These are phyloP conservation scores for Vanderwaltozyma verrucispora DNA, from an alignment of 805 yeast species.

Conservation along the genomic window DNA sequence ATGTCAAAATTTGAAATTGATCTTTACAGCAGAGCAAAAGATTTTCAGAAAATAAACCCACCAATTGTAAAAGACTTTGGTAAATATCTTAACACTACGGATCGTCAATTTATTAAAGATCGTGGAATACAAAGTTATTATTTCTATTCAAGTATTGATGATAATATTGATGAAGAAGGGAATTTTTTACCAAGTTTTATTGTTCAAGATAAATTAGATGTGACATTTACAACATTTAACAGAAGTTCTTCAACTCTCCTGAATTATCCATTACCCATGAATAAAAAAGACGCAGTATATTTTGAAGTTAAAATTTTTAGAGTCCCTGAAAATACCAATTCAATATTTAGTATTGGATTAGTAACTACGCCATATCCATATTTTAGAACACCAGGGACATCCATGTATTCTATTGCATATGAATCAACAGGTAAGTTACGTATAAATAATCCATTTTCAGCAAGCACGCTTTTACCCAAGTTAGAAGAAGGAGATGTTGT, in stretches of 20 bases:
- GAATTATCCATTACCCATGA: conserved; percentile 30
- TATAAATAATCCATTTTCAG: conserved; percentile 49
- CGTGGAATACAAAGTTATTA: conserved; percentile 29
- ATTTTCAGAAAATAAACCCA: conserved; percentile 22
- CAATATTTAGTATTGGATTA: conserved; percentile 54
- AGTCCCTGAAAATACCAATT: conserved; percentile 28
- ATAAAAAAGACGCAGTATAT: conserved; percentile 56
- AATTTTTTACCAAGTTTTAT: conserved; percentile 28
- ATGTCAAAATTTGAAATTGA: conserved; percentile 27
- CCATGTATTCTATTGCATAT: conserved; percentile 58
- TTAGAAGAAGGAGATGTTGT: conserved; percentile 80
- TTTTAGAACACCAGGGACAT: conserved; percentile 66
- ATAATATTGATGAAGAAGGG: conserved; percentile 24
- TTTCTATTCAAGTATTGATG: conserved; percentile 28
- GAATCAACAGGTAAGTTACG: conserved; percentile 65
- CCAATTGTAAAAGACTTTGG: conserved; percentile 26
- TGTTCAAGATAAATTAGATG: conserved; percentile 27
- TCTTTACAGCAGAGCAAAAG: conserved; percentile 23
- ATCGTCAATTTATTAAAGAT: conserved; percentile 24
- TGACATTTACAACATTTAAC: conserved; percentile 23
- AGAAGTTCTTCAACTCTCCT: conserved; percentile 26
- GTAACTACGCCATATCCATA: conserved; percentile 66
- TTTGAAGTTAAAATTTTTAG: conserved; percentile 51
- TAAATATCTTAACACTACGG: conserved; percentile 18
- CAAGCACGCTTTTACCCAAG: conserved; percentile 31